phyloP scores from a whole-genome alignment of 106 monocot genomes.

The Phalaenopsis aphrodite region DNA sequence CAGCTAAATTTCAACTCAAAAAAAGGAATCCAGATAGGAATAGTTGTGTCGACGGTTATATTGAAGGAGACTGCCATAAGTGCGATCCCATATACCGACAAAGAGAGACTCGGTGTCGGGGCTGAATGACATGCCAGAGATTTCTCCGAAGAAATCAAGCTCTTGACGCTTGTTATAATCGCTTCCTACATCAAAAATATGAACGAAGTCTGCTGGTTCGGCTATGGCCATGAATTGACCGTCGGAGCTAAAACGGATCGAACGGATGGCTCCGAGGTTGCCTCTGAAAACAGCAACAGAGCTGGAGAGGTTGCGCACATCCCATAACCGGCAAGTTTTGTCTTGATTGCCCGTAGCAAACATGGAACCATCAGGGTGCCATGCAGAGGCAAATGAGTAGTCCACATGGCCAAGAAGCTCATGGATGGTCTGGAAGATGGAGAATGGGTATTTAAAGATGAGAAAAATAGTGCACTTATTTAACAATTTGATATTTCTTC shows the following conservation, averaged over 20 bases:
- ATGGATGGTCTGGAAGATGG: conserved; percentile 35
- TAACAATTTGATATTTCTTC: not conserved
- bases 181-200: conserved; percentile 42
- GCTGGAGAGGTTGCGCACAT: conserved; percentile 38
- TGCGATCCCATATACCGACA: conserved; percentile 69
- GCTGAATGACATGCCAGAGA: conserved; percentile 64
- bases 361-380: conserved; percentile 45
- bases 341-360: conserved; percentile 68
- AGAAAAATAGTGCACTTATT: not conserved
- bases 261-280: conserved; percentile 55
- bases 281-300: conserved; percentile 42
- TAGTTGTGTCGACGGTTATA: conserved; percentile 27
- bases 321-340: conserved; percentile 60
- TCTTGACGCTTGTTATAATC: conserved; percentile 42
- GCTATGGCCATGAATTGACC: conserved; percentile 61
- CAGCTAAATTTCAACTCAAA: conserved; percentile 12
- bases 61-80: conserved; percentile 66
- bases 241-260: conserved; percentile 49
- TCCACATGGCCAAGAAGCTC: conserved; percentile 41
- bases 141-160: conserved; percentile 59
- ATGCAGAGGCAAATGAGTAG: conserved; percentile 57
- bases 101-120: conserved; percentile 67
- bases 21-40: conserved; percentile 44
- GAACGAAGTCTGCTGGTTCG: conserved; percentile 60
- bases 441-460: not conserved